Conservation (phyloP, 2,329 filamentous ascomycete species). For the Albophoma yamanashiensis region DNA sequence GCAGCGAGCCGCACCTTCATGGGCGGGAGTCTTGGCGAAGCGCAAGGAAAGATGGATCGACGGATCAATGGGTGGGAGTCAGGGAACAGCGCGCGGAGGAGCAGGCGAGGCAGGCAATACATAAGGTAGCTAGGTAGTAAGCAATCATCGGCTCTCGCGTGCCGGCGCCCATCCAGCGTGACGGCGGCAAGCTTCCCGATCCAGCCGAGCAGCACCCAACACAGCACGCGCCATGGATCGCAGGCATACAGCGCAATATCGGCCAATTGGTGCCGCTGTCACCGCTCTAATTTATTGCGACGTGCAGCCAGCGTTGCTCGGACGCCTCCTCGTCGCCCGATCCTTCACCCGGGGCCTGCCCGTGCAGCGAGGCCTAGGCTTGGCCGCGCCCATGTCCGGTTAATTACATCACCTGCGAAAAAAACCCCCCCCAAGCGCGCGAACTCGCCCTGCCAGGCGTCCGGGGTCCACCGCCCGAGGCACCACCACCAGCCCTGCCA, state of each 20-base stretch:
- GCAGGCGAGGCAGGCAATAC: not conserved
- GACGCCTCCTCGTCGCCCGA: not conserved
- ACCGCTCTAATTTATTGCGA: not conserved
- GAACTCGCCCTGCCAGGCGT: not conserved
- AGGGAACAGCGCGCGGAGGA: not conserved
- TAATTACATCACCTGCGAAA: not conserved
- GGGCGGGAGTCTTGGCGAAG: not conserved
- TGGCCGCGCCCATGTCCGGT: not conserved
- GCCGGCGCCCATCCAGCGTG: not conserved
- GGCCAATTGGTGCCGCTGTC: not conserved
- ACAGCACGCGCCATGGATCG: not conserved
- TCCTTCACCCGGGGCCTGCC: too few species aligned
- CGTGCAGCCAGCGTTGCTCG: too few species aligned
- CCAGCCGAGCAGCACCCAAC: not conserved
- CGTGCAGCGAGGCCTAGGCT: too few species aligned
- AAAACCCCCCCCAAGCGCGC: not conserved
- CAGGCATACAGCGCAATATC: not conserved
- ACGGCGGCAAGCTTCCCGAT: not conserved
- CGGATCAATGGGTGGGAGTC: too few species aligned
- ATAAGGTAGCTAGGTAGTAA: too few species aligned
- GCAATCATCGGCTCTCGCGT: not conserved
- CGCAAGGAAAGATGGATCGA: not conserved
- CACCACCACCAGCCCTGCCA: not conserved
- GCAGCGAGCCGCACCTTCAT: not conserved
- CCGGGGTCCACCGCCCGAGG: not conserved